A percentile compares a stretch with the other conserved stretches of the same genome.
Evolutionary conservation across 2,329 filamentous ascomycete species (phyloP).

Genomic region (Tolypocladium tundrense): DNA sequence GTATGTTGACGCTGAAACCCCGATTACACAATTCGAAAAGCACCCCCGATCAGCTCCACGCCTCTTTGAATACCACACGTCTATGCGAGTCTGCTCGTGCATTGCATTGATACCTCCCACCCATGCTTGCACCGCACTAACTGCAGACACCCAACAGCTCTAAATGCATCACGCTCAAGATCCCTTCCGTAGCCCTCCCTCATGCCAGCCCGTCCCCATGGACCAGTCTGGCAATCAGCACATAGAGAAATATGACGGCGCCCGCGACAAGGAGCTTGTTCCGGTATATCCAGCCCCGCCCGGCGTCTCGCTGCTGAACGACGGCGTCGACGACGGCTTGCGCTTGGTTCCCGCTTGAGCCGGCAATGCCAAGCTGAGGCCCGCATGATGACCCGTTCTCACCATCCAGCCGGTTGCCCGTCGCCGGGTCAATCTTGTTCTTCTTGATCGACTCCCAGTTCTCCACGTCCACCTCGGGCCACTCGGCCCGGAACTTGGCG

Average conservation of each 20-base stretch:
- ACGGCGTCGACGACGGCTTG: conserved; percentile 67
- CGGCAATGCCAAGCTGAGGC: conserved; percentile 47
- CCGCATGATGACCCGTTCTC: conserved; percentile 43
- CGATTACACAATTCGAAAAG: no score
- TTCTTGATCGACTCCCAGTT: conserved; percentile 90
- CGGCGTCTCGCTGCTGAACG: conserved; percentile 67
- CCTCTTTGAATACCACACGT: no score
- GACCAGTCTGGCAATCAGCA: conserved; percentile 67
- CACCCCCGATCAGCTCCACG: no score
- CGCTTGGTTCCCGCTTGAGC: conserved; percentile 51
- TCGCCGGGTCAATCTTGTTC: conserved; percentile 66
- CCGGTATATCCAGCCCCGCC: conserved; percentile 69
- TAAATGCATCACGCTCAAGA: neutral
- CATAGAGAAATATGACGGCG: conserved; percentile 67
- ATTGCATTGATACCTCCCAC: neutral
- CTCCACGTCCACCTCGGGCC: conserved; percentile 78
- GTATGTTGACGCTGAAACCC: no score
- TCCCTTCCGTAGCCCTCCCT: neutral
- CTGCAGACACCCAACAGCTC: neutral
- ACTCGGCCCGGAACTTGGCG: conserved; percentile 79
- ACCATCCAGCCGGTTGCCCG: conserved; percentile 47
- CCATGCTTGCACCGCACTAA: neutral
- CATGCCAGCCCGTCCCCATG: conserved; percentile 30
- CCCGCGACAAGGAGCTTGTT: conserved; percentile 70
- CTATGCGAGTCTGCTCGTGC: neutral